Evolutionary conservation across 1,284 basidiomycete species (phyloP), one percentile per base, ranked within the genome.

Genomic region (Fomitopsis palustris): DNA sequence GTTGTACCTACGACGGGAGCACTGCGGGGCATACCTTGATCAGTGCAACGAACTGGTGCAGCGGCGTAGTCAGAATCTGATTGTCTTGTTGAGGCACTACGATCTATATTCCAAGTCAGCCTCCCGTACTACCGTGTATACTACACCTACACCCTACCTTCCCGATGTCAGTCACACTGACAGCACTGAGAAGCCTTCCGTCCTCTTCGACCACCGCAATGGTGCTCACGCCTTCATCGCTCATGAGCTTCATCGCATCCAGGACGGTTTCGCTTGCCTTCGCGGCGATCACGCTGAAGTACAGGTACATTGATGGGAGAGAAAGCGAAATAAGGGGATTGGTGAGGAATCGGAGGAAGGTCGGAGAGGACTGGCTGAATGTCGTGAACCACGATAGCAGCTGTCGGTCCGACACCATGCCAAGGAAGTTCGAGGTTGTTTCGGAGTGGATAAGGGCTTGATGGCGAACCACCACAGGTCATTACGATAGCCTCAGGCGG

Each of bases 191-290:
- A 47, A 92, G 72, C 33, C 72, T 76, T 4, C 85, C 81, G 33
- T 83, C 84, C 56, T 88, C 86, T 53, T 90, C 85, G 4, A 90
- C 69, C 7, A 92, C 85, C 21, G 90, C 90, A 52, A 91, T 76
- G 64, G 86, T 90, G 69, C 90, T 90, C 38, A 92, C 88, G 21
- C 90, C 90, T 68, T 87, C 81, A 62, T 90, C 87, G 66, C 87
- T 90, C 90, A 92, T 91, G 31, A 88, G 75, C 59, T 77, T 81
- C 90, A 92, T 92, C 4, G 88, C 88, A 70, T 90, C 85, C 35
- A 91, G 74, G 19, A 91, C 85, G 21, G 79, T 78, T 3, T 82
- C 81, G 19, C 75, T 78, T 42, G 86, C 82, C 7, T 78, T 78
- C 9, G 83, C 74, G 4, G 85, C 80, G 10, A 91, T 75, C 17